Percentiles rank a stretch among this genome's conserved stretches.
These are phyloP conservation scores for Nigrospora sphaerica DNA, from an alignment of 2,329 filamentous ascomycete species.

Conservation along the genomic window DNA sequence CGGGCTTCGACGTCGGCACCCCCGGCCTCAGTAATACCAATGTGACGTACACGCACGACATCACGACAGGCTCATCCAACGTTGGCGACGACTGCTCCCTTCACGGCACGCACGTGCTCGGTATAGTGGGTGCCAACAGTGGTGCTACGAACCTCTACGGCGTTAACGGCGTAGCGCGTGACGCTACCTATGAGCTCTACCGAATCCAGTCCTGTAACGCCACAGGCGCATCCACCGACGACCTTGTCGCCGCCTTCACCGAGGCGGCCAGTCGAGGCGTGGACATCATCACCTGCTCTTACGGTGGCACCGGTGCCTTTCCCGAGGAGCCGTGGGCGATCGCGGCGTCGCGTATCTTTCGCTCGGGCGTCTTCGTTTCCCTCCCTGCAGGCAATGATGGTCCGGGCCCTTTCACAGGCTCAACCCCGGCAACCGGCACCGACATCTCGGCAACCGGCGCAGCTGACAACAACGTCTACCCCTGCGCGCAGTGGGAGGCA, in stretches of 20 bases:
- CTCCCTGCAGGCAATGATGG: background rate
- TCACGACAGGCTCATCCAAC: background rate
- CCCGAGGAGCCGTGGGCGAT: background rate
- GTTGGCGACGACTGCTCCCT: background rate
- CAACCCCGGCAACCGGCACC: background rate
- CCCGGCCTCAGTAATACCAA: background rate
- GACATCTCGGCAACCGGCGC: background rate
- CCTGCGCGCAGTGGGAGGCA: background rate
- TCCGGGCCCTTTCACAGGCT: background rate
- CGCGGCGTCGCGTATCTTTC: background rate
- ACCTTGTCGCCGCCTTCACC: background rate
- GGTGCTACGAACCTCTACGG: background rate
- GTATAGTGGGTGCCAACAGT: background rate
- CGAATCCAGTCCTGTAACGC: background rate
- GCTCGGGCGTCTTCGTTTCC: background rate
- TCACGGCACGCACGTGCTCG: slow-evolving; percentile 1
- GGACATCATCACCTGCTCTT: background rate
- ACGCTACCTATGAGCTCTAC: background rate
- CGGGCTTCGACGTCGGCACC: background rate
- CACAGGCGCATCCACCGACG: slow-evolving; percentile 4
- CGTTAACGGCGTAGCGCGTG: background rate
- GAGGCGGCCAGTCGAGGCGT: background rate
- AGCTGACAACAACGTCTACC: background rate
- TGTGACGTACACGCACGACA: background rate
- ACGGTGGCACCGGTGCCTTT: background rate